A percentile compares a stretch with the other conserved stretches of the same genome.
Evolutionary conservation across 1,139 yeast genomes (phyloP).

Genomic region (Candida neerlandica): DNA sequence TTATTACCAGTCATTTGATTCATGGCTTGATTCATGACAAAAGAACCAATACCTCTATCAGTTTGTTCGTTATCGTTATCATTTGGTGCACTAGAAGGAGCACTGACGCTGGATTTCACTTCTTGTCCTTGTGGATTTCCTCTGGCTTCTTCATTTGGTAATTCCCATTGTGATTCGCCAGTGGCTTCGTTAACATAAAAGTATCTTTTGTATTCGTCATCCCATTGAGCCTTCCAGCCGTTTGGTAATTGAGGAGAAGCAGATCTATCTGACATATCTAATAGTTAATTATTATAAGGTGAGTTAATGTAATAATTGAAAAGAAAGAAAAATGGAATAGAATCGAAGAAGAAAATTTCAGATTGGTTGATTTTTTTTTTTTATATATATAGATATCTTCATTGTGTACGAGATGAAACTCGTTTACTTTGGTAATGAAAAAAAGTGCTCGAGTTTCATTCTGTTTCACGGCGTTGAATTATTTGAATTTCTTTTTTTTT

Average conservation of each 20-base stretch:
- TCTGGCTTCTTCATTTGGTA: slow-evolving; percentile 14
- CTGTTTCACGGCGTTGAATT: no score
- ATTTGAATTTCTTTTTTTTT: no score
- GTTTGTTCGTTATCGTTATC: slow-evolving; percentile 10
- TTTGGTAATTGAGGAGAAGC: slow-evolving; percentile 21
- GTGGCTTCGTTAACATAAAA: slow-evolving; percentile 26
- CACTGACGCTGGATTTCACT: slow-evolving; percentile 1
- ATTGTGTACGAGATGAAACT: no score
- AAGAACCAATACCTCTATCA: slow-evolving; percentile 17
- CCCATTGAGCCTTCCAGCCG: slow-evolving; percentile 36
- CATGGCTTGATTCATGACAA: slow-evolving; percentile 17
- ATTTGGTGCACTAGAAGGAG: slow-evolving; percentile 1
- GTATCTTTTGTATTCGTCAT: slow-evolving; percentile 26
- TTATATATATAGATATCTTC: no score
- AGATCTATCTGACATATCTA: slow-evolving; percentile 13
- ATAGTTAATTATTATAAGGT: no score
- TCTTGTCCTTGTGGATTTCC: not conserved
- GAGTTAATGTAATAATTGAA: no score
- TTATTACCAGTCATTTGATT: slow-evolving; percentile 3
- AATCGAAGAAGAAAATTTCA: not conserved
- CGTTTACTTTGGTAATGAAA: no score
- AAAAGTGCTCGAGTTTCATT: no score
- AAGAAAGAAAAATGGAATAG: not conserved
- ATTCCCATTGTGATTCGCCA: slow-evolving; percentile 27
- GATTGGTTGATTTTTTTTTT: no score